phyloP scores from a whole-genome alignment of 352 stramenopile genomes.

The Globisporangium cylindrosporum region DNA sequence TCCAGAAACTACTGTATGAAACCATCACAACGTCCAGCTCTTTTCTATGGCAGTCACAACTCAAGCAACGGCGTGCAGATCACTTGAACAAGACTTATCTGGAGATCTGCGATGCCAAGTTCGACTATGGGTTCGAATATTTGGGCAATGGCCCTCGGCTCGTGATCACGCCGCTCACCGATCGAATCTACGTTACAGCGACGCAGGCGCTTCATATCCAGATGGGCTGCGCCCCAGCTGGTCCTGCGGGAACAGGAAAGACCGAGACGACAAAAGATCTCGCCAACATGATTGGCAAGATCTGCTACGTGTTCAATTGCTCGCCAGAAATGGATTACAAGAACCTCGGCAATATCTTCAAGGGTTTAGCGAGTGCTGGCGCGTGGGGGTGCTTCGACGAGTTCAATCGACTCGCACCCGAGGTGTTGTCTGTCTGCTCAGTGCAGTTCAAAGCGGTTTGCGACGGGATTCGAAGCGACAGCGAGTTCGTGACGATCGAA shows the following conservation, averaged over 20 bases:
- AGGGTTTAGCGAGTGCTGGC: slow-evolving; percentile 89
- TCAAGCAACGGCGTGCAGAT: slow-evolving; percentile 77
- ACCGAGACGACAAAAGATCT: slow-evolving; percentile 96
- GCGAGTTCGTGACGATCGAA: slow-evolving; percentile 87
- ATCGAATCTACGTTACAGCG: slow-evolving; percentile 95
- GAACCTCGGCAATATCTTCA: slow-evolving; percentile 96
- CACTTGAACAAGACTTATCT: slow-evolving; percentile 55
- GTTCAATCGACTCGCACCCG: slow-evolving; percentile 92
- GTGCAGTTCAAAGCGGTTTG: slow-evolving; percentile 95
- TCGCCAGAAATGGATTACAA: slow-evolving; percentile 96
- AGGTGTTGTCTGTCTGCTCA: slow-evolving; percentile 91
- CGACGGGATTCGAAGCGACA: slow-evolving; percentile 89
- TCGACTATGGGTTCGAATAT: slow-evolving; percentile 96
- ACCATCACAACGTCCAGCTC: slow-evolving; percentile 61
- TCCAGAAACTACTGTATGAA: slow-evolving; percentile 90
- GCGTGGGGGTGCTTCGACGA: slow-evolving; percentile 96
- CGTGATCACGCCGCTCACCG: slow-evolving; percentile 93
- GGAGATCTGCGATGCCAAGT: slow-evolving; percentile 90
- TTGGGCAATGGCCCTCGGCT: slow-evolving; percentile 92
- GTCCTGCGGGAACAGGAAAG: slow-evolving; percentile 90
- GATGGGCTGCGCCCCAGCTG: slow-evolving; percentile 93
- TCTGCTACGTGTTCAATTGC: slow-evolving; percentile 95
- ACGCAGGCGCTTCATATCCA: slow-evolving; percentile 94
- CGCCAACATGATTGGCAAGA: slow-evolving; percentile 90
- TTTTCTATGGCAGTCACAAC: slow-evolving; percentile 94